Evolutionary conservation across 2,329 filamentous ascomycete species (phyloP).

Genomic region (Septoria linicola): DNA sequence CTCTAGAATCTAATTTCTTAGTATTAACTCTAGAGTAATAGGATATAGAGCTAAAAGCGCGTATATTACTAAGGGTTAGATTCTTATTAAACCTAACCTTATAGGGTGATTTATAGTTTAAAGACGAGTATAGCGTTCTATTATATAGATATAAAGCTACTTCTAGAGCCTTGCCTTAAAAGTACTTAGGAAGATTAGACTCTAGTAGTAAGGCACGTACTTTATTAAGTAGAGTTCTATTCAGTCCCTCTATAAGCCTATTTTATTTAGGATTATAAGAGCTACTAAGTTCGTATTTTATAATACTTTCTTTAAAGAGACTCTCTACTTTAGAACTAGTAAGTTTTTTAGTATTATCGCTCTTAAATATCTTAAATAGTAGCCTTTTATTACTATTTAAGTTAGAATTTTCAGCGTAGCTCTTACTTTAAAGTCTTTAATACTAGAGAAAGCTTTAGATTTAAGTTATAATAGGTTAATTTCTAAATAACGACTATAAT

Average conservation of each 20-base stretch:
- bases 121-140: neutral
- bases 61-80: no score
- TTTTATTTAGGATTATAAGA: constrained; percentile 13
- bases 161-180: neutral
- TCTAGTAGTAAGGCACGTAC: neutral
- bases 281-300: neutral
- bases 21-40: no score
- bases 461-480: constrained; percentile 7
- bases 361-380: constrained; percentile 14
- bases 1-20: no score
- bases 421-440: constrained; percentile 9
- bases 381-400: constrained; percentile 10
- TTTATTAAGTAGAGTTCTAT: constrained; percentile 1
- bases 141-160: neutral
- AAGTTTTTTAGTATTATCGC: constrained; percentile 14
- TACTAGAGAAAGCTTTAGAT: constrained; percentile 11
- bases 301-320: constrained; percentile 5
- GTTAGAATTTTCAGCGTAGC: constrained; percentile 4
- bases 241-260: constrained; percentile 12
- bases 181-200: neutral
- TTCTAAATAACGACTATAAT: constrained; percentile 14
- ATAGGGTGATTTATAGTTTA: no score
- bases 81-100: no score
- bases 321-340: constrained; percentile 6
- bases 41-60: no score